Percentiles rank a stretch among this genome's conserved stretches.
Evolutionary conservation across 306 rosid genomes (phyloP).

Genomic region (Fagus crenata): DNA sequence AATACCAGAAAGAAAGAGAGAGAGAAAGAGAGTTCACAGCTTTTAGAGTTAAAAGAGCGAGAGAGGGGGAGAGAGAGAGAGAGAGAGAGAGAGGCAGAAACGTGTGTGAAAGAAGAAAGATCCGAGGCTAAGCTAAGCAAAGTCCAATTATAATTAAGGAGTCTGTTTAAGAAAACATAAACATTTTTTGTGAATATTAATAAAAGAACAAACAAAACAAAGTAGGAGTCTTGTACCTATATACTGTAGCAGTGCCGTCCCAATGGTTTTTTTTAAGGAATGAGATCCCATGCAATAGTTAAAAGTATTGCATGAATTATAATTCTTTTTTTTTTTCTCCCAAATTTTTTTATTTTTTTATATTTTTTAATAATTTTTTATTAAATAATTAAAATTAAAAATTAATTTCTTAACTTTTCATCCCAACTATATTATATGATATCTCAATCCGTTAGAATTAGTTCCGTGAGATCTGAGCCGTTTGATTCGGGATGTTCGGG

Average conservation of each 20-base stretch:
- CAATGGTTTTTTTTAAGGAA: background rate
- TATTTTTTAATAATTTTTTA: too few species aligned
- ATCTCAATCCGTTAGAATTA: slow-evolving; percentile 16
- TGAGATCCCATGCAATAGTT: too few species aligned
- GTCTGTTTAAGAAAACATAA: background rate
- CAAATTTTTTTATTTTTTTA: too few species aligned
- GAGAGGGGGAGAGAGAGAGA: slow-evolving; percentile 16
- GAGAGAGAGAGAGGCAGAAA: slow-evolving; percentile 33
- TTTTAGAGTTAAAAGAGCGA: slow-evolving; percentile 24
- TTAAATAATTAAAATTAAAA: too few species aligned
- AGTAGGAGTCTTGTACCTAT: background rate
- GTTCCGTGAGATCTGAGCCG: slow-evolving; percentile 32
- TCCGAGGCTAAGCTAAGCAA: slow-evolving; percentile 36
- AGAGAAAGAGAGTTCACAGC: slow-evolving; percentile 12
- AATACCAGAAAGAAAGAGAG: slow-evolving; percentile 36
- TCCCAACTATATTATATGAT: too few species aligned
- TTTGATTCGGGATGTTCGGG: slow-evolving; percentile 26
- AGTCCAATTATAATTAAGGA: slow-evolving; percentile 29
- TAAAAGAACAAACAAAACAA: slow-evolving; percentile 12
- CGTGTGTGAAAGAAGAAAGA: slow-evolving; percentile 50
- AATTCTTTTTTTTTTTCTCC: too few species aligned
- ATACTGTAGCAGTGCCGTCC: slow-evolving; percentile 49
- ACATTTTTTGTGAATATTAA: background rate
- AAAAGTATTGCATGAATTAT: too few species aligned
- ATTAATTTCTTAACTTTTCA: too few species aligned